These are phyloP conservation scores for Chrysophaeum taylorii DNA, from an alignment of 352 stramenopile species.

Conservation along the genomic window DNA sequence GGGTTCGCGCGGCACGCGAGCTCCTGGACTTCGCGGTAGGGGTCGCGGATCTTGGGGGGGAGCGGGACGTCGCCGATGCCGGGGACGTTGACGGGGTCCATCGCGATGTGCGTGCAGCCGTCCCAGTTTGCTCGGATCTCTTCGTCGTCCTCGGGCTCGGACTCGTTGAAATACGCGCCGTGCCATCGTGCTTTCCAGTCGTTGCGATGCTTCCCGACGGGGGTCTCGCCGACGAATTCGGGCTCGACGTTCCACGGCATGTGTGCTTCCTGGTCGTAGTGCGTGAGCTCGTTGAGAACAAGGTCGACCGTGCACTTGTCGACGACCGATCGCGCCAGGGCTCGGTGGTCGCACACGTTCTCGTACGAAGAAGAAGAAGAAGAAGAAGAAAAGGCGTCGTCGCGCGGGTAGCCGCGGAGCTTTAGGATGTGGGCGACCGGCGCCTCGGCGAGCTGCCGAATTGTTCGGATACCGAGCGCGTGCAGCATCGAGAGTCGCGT, in stretches of 20 bases:
- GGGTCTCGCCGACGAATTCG: background rate
- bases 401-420: slow-evolving; percentile 38
- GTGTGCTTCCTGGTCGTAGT: slow-evolving; percentile 31
- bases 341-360: slow-evolving; percentile 44
- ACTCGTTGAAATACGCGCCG: slow-evolving; percentile 20
- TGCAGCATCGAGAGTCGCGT: slow-evolving; percentile 37
- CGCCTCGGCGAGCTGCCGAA: slow-evolving; percentile 59
- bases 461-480: slow-evolving; percentile 51
- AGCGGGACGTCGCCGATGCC: slow-evolving; percentile 47
- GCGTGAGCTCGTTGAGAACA: slow-evolving; percentile 14
- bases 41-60: slow-evolving; percentile 31
- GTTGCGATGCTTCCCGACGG: slow-evolving; percentile 10
- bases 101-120: slow-evolving; percentile 40
- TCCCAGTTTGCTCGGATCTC: slow-evolving; percentile 42
- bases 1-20: slow-evolving; percentile 52
- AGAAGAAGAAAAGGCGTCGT: background rate
- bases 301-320: slow-evolving; percentile 47
- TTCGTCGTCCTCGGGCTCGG: background rate
- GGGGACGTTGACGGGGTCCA: slow-evolving; percentile 40
- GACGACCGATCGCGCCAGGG: slow-evolving; percentile 39
- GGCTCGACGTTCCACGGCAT: slow-evolving; percentile 33
- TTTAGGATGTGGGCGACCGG: slow-evolving; percentile 45
- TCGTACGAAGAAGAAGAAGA: background rate
- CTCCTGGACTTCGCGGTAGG: slow-evolving; percentile 40
- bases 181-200: slow-evolving; percentile 24